Conservation (phyloP, 768 basidiomycete species). For the Trametes cinnabarina region DNA sequence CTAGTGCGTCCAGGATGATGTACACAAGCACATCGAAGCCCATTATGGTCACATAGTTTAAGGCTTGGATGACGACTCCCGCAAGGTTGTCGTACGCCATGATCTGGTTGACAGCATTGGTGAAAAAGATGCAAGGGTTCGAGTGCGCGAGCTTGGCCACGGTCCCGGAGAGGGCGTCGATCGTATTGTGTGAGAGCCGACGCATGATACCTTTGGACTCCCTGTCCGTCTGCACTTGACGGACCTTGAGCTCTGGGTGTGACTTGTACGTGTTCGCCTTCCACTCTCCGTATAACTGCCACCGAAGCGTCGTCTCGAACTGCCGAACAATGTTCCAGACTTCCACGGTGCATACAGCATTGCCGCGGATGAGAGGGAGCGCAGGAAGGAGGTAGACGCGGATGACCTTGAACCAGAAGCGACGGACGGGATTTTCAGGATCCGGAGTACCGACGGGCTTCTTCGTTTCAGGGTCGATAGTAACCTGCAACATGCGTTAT, state of each 20-base stretch:
- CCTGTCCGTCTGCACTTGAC: conserved; percentile 77
- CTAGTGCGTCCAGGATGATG: conserved; percentile 81
- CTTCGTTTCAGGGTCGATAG: conserved; percentile 60
- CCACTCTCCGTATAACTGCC: conserved; percentile 97
- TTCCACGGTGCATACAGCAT: conserved; percentile 87
- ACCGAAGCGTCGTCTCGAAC: conserved; percentile 77
- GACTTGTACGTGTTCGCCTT: conserved; percentile 66
- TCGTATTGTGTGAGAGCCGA: conserved; percentile 79
- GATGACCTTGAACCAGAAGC: conserved; percentile 83
- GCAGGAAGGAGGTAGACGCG: conserved; percentile 84
- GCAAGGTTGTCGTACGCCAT: conserved; percentile 96
- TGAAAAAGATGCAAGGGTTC: conserved; percentile 90
- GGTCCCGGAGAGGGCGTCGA: conserved; percentile 79
- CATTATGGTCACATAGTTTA: conserved; percentile 87
- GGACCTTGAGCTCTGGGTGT: conserved; percentile 77
- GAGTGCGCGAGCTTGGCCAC: conserved; percentile 93
- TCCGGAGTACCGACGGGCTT: conserved; percentile 54
- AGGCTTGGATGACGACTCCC: conserved; percentile 82
- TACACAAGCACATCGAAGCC: conserved; percentile 93
- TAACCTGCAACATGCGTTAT: conserved; percentile 32
- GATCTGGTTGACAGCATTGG: conserved; percentile 87
- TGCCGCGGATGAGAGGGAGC: conserved; percentile 78
- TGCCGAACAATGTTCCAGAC: conserved; percentile 87
- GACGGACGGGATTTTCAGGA: conserved; percentile 56
- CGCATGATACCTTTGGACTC: conserved; percentile 89